A percentile compares a stretch with the other conserved stretches of the same genome.
phyloP scores from a whole-genome alignment of 805 yeast species.

The Wickerhamiella nectarea region DNA sequence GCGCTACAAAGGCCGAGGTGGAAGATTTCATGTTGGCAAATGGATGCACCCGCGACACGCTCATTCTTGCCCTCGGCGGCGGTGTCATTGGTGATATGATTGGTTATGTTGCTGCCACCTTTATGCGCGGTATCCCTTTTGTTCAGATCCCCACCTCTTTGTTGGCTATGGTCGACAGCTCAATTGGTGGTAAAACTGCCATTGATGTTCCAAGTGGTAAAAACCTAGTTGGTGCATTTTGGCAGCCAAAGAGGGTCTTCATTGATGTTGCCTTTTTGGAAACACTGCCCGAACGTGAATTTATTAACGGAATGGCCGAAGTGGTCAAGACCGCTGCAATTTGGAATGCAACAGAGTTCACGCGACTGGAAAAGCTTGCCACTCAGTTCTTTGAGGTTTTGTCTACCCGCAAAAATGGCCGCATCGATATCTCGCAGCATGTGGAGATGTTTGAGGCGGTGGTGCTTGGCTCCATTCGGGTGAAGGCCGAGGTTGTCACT shows the following conservation, averaged over 20 bases:
- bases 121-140: conserved; percentile 94
- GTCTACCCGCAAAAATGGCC: conserved; percentile 31
- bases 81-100: conserved; percentile 99
- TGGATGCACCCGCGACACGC: conserved; percentile 94
- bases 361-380: conserved; percentile 68
- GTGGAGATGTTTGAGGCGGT: conserved; percentile 61
- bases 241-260: conserved; percentile 85
- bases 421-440: conserved; percentile 56
- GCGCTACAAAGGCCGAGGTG: conserved; percentile 80
- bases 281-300: conserved; percentile 83
- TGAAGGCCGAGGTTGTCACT: conserved; percentile 88
- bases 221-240: conserved; percentile 91
- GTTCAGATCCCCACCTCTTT: conserved; percentile 89
- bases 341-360: conserved; percentile 84
- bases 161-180: conserved; percentile 94
- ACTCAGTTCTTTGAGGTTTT: conserved; percentile 56
- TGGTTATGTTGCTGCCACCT: conserved; percentile 97
- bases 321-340: conserved; percentile 96
- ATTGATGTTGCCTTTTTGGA: conserved; percentile 78
- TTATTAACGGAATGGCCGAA: conserved; percentile 97
- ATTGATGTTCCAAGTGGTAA: conserved; percentile 94
- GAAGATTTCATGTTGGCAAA: conserved; percentile 73
- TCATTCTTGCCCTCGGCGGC: conserved; percentile 90
- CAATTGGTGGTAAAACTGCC: conserved; percentile 97
- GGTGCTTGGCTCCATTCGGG: conserved; percentile 73